These are phyloP conservation scores for Crithidia brevicula DNA, from an alignment of 208 protist species.

Conservation along the genomic window DNA sequence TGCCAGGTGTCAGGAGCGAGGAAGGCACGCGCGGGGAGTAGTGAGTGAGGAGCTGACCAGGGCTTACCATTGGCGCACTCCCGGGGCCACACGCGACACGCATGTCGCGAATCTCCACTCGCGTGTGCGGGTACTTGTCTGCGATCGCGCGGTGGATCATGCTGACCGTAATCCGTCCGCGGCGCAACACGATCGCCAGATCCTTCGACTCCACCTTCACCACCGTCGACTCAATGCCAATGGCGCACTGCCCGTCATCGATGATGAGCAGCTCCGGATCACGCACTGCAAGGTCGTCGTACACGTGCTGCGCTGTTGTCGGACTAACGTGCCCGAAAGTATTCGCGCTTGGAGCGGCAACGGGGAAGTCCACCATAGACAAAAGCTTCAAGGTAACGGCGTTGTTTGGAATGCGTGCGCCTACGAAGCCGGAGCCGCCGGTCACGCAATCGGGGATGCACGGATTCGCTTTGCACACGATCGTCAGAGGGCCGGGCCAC, in stretches of 20 bases:
- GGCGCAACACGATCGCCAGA: constrained; percentile 77
- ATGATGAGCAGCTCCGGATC: constrained; percentile 82
- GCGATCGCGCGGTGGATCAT: constrained; percentile 66
- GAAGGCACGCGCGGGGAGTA: constrained; percentile 86
- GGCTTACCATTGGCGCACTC: constrained; percentile 81
- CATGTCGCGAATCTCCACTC: constrained; percentile 70
- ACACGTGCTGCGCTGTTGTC: constrained; percentile 89
- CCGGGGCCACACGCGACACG: constrained; percentile 40
- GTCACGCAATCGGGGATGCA: constrained; percentile 80
- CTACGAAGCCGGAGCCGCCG: constrained; percentile 88
- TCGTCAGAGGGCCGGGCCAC: constrained; percentile 95
- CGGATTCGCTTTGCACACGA: constrained; percentile 76
- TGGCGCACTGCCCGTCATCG: constrained; percentile 83
- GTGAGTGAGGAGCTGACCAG: constrained; percentile 93
- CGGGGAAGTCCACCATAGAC: constrained; percentile 68
- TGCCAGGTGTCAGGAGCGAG: constrained; percentile 71
- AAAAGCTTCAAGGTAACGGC: constrained; percentile 70
- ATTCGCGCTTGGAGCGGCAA: constrained; percentile 94
- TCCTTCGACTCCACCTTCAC: constrained; percentile 71
- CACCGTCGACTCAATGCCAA: constrained; percentile 95
- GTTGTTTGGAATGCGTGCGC: constrained; percentile 86
- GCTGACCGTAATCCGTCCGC: constrained; percentile 73
- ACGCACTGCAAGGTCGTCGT: constrained; percentile 86
- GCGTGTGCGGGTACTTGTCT: constrained; percentile 42
- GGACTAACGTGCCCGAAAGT: constrained; percentile 94